phyloP scores from a whole-genome alignment of 495 filamentous ascomycete genomes.

The Hypomontagnella submonticulosa region DNA sequence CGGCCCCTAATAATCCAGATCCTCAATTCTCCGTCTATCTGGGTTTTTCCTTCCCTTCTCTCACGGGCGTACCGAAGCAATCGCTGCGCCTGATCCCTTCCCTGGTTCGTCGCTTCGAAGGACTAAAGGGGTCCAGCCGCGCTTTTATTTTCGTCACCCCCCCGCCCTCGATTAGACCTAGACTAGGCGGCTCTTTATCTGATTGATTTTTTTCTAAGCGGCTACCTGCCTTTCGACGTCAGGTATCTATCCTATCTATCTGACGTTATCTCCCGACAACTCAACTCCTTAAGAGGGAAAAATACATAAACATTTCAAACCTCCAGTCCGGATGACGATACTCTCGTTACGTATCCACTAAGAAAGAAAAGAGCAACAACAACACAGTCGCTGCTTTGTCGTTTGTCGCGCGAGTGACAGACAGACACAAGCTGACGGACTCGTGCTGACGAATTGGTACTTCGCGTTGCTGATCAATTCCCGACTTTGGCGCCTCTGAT shows the following conservation, averaged over 20 bases:
- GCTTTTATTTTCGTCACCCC: slow-evolving; percentile 37
- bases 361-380: background rate
- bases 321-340: slow-evolving; percentile 39
- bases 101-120: slow-evolving; percentile 30
- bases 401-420: slow-evolving; percentile 42
- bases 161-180: slow-evolving; percentile 31
- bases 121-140: slow-evolving; percentile 42
- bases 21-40: slow-evolving; percentile 31
- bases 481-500: slow-evolving; percentile 32
- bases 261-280: slow-evolving; percentile 36
- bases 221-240: slow-evolving; percentile 27
- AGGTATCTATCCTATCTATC: slow-evolving; percentile 5
- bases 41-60: slow-evolving; percentile 27
- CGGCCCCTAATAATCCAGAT: slow-evolving; percentile 35
- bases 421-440: slow-evolving; percentile 35
- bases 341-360: slow-evolving; percentile 20
- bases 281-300: background rate
- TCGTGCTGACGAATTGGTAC: slow-evolving; percentile 7
- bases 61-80: slow-evolving; percentile 36
- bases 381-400: slow-evolving; percentile 37
- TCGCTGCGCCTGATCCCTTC: slow-evolving; percentile 40
- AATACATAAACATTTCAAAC: slow-evolving; percentile 30
- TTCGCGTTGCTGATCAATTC: slow-evolving; percentile 23
- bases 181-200: slow-evolving; percentile 41
- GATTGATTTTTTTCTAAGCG: slow-evolving; percentile 22